Base-by-base conservation (phyloP, 345 rosid genomes). In the Citrus australasica region DNA sequence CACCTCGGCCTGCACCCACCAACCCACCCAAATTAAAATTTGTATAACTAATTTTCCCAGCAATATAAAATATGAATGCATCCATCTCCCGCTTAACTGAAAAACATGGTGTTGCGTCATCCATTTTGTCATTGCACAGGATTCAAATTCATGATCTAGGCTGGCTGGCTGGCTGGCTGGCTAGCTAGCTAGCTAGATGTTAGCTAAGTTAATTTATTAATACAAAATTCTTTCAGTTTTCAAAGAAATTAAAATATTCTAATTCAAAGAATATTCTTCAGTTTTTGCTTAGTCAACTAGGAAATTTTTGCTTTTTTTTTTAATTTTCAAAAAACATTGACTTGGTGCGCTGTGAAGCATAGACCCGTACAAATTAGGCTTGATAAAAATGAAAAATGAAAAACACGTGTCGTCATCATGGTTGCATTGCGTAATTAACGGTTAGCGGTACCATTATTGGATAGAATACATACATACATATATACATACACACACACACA, bases 1-100 rank as follows among this genome's bases (percentile, higher is more conserved):
- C 81, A 95, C 98, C 79, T 95, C 98, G 8, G 92, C 86, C 98
- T 94, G 88, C 80, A 78, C n/a, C 42, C 28, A 37, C 8, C 14
- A 46, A 3, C 48, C 16, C 48, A 38, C 48, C 14, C 14, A 42
- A 53, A 53, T 53, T 53, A 53, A 58, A 25, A 75, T 62, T 25
- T 28, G 48, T 28, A 19, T 11, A 4, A 75, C 9, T 4, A 28
- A 48, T 13, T 38, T 7, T 38, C 40, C 40, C 40, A 38, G 40
- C 40, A 38, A 38, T 38, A 38, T 7, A 38, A 14, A 30, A 38
- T 64, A 64, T 64, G 38, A 64, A 64, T 30, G 67, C 67, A 7
- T 64, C 30, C 17, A 17, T 16, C 58, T 19, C 21, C 22, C 2
- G 7, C 58, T 17, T 53, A 2, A 17, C 2, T 7, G 7, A 33